These are phyloP conservation scores for Fusarium burgessii DNA, from an alignment of 2,329 filamentous ascomycete species.

Conservation along the genomic window DNA sequence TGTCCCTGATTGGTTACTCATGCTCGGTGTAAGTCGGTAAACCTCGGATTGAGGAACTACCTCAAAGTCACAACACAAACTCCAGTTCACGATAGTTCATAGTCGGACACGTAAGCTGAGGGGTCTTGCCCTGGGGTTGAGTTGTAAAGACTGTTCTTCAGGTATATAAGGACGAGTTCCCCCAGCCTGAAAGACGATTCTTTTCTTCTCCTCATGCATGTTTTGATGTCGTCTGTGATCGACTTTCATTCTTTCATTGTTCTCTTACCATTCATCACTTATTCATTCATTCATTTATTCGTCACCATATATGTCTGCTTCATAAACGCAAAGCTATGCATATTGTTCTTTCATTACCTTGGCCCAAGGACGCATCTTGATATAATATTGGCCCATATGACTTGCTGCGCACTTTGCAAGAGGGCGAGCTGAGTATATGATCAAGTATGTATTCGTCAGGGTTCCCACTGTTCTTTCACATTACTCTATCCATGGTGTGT, in stretches of 20 bases:
- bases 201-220: not conserved
- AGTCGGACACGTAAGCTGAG: not conserved
- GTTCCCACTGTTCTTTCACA: no score
- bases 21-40: not conserved
- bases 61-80: not conserved
- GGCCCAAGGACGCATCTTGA: no score
- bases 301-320: not conserved
- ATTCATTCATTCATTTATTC: not conserved
- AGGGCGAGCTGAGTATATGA: no score
- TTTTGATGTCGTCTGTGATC: not conserved
- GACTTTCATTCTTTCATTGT: not conserved
- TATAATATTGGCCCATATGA: no score
- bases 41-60: not conserved
- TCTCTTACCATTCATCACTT: not conserved
- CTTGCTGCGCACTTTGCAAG: no score
- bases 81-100: not conserved
- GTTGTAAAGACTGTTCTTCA: not conserved
- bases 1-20: not conserved
- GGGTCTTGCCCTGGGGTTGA: not conserved
- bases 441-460: no score
- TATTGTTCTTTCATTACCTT: not conserved
- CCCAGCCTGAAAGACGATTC: not conserved
- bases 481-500: no score
- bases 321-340: not conserved
- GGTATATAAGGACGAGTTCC: not conserved